Evolutionary conservation across 1,139 yeast species (phyloP).

Genomic region (Blastobotrys serpentis): DNA sequence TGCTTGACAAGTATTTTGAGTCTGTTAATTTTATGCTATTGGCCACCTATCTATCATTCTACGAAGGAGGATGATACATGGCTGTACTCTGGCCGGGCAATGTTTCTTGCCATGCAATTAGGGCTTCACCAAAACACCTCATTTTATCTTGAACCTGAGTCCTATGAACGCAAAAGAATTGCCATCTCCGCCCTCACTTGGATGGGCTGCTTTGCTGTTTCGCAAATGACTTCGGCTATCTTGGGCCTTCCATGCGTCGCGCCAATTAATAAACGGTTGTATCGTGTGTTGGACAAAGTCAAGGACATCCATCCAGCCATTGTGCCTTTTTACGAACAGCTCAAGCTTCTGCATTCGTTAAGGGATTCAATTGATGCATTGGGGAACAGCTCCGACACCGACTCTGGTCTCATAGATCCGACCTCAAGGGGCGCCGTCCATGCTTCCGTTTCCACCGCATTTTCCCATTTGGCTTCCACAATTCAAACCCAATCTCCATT

Average conservation of each 20-base stretch:
- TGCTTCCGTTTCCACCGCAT: conserved; percentile 18
- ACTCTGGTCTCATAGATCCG: conserved; percentile 25
- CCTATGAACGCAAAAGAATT: conserved; percentile 13
- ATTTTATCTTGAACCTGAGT: conserved; percentile 4
- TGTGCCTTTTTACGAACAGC: conserved; percentile 8
- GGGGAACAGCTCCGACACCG: conserved; percentile 26
- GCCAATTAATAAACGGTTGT: conserved; percentile 12
- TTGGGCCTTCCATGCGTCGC: conserved; percentile 20
- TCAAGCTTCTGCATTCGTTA: conserved; percentile 16
- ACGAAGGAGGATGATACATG: conserved; percentile 23
- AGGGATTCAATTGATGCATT: conserved; percentile 20
- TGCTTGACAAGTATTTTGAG: background rate
- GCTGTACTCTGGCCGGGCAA: conserved; percentile 22
- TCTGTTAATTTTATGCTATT: conserved; percentile 19
- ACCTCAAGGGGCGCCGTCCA: conserved; percentile 22
- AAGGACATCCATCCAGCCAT: conserved; percentile 7
- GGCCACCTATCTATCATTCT: conserved; percentile 17
- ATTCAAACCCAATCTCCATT: conserved; percentile 14
- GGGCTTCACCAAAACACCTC: conserved; percentile 18
- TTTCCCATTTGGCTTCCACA: conserved; percentile 22
- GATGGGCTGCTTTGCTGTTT: conserved; percentile 21
- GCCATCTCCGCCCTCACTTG: conserved; percentile 20
- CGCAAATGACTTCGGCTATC: conserved; percentile 20
- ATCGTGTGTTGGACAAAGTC: conserved; percentile 6
- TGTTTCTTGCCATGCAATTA: conserved; percentile 25